phyloP scores from a whole-genome alignment of 768 basidiomycete genomes.

The Tulasnella sp. region DNA sequence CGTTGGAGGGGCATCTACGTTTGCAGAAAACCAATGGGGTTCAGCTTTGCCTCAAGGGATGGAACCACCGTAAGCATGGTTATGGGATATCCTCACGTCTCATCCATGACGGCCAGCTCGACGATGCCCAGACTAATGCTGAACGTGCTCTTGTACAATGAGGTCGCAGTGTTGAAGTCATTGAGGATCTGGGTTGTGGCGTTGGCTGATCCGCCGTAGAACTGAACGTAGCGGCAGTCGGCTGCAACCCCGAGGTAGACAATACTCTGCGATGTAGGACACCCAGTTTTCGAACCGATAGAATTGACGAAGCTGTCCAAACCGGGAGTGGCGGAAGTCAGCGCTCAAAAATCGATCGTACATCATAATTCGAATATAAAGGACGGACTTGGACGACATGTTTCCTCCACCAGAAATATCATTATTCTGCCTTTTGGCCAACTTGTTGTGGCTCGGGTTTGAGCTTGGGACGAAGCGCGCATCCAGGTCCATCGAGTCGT shows the following conservation, averaged over 20 bases:
- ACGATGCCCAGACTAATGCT: conserved; percentile 77
- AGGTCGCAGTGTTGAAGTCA: conserved; percentile 68
- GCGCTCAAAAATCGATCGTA: no score
- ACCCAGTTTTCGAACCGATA: conserved; percentile 62
- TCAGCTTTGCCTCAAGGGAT: not conserved
- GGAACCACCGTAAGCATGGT: no score
- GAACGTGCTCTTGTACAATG: conserved; percentile 68
- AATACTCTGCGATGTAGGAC: conserved; percentile 60
- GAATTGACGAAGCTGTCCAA: conserved; percentile 47
- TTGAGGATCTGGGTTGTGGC: conserved; percentile 67
- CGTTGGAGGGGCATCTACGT: conserved; percentile 43
- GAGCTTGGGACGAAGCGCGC: conserved; percentile 26
- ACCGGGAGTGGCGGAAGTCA: no score
- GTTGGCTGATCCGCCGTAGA: conserved; percentile 50
- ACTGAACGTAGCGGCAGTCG: conserved; percentile 65
- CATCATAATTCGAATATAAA: no score
- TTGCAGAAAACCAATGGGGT: not conserved
- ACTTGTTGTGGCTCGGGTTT: no score
- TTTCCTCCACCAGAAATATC: conserved; percentile 40
- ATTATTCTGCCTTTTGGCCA: conserved; percentile 39
- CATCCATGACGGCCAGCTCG: conserved; percentile 60
- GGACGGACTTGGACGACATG: conserved; percentile 45
- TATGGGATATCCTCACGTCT: conserved; percentile 32
- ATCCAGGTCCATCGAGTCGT: conserved; percentile 1
- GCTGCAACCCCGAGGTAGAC: conserved; percentile 81